A percentile compares a stretch with the other conserved stretches of the same genome.
phyloP scores from a whole-genome alignment of 2,329 filamentous ascomycete genomes.

The Fusarium globosum region DNA sequence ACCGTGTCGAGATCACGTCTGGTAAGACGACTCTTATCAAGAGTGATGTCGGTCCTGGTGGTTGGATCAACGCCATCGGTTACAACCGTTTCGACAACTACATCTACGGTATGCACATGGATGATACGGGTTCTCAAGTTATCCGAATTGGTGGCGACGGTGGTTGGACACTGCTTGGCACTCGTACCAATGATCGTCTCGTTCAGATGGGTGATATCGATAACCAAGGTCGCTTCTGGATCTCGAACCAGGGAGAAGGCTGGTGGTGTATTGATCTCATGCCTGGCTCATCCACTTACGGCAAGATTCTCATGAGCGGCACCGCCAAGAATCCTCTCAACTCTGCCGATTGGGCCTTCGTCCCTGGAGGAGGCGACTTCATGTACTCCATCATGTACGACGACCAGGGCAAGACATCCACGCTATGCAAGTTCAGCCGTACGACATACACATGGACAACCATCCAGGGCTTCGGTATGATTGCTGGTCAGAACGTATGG shows the following conservation, averaged over 20 bases:
- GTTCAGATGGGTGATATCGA: constrained; percentile 42
- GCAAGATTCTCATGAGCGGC: constrained; percentile 35
- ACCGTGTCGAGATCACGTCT: constrained; percentile 29
- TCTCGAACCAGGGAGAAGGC: constrained; percentile 34
- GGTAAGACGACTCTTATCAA: constrained; percentile 34
- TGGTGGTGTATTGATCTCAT: constrained; percentile 43
- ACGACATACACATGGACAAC: constrained; percentile 32
- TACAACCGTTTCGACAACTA: constrained; percentile 39
- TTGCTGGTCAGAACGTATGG: constrained; percentile 33
- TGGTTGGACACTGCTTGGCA: constrained; percentile 24
- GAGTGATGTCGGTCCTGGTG: constrained; percentile 29
- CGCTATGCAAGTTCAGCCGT: constrained; percentile 37
- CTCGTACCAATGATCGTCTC: constrained; percentile 24
- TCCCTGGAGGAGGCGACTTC: constrained; percentile 42
- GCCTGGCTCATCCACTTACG: constrained; percentile 33
- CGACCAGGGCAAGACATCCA: neutral
- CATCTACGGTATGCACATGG: constrained; percentile 33
- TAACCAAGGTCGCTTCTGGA: constrained; percentile 37
- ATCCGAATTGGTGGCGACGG: constrained; percentile 40
- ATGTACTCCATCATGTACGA: constrained; percentile 34
- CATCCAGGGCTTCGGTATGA: constrained; percentile 12
- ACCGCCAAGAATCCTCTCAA: constrained; percentile 9
- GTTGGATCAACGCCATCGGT: constrained; percentile 37
- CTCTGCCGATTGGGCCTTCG: constrained; percentile 41
- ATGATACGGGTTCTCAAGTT: constrained; percentile 28